Conservation (phyloP, 2,329 filamentous ascomycete genomes). For the Exserohilum rostratum region DNA sequence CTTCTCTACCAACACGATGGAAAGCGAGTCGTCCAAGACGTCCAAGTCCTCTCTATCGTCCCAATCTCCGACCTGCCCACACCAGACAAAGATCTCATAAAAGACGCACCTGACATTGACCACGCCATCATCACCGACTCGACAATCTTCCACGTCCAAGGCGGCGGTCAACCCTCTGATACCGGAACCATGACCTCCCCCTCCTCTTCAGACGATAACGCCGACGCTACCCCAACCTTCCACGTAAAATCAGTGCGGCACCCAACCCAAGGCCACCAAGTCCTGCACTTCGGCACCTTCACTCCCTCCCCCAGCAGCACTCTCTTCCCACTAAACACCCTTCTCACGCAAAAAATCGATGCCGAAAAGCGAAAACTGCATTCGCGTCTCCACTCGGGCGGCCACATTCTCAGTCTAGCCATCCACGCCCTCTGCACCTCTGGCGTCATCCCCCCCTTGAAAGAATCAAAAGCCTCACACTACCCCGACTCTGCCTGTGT, state of each 20-base stretch:
- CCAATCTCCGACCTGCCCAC: constrained; percentile 59
- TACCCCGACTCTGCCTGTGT: constrained; percentile 70
- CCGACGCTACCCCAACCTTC: constrained; percentile 14
- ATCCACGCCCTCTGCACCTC: constrained; percentile 63
- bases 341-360: constrained; percentile 65
- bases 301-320: not conserved
- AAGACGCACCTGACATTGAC: constrained; percentile 53
- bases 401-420: constrained; percentile 73
- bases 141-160: constrained; percentile 79
- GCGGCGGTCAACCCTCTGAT: constrained; percentile 75
- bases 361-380: constrained; percentile 65
- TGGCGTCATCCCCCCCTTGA: constrained; percentile 55
- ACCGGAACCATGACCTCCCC: constrained; percentile 60
- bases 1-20: constrained; percentile 51
- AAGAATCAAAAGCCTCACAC: constrained; percentile 74
- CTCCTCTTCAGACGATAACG: not conserved
- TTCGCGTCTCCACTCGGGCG: constrained; percentile 74
- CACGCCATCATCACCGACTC: constrained; percentile 61
- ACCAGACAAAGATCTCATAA: constrained; percentile 63
- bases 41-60: constrained; percentile 55
- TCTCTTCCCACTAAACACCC: not conserved
- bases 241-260: constrained; percentile 56
- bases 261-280: constrained; percentile 53
- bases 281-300: constrained; percentile 71
- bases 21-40: constrained; percentile 52